phyloP scores from a whole-genome alignment of 371 early-diverging fungal species.

The Mycotypha africana region DNA sequence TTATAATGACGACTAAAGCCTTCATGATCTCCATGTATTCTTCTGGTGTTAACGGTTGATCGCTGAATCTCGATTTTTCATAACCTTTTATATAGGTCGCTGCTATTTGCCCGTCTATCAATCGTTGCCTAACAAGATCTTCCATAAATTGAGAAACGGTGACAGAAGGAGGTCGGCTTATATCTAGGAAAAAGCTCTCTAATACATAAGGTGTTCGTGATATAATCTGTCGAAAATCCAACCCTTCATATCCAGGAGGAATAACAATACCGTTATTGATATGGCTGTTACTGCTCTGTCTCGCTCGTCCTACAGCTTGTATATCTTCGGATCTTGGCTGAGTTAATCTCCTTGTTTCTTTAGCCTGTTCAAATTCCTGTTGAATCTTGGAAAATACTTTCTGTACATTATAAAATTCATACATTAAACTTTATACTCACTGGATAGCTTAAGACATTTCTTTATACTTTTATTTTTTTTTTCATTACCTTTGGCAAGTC shows the following conservation, averaged over 20 bases:
- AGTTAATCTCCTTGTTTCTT: conserved; percentile 40
- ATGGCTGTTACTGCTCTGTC: conserved; percentile 35
- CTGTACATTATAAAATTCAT: conserved; percentile 19
- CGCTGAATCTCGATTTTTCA: conserved; percentile 52
- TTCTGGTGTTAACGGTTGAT: conserved; percentile 23
- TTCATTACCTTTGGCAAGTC: conserved; percentile 58
- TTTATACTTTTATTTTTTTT: background rate
- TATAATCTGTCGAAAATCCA: conserved; percentile 61
- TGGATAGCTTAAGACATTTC: background rate
- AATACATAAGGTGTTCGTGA: conserved; percentile 59
- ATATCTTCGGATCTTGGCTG: conserved; percentile 56
- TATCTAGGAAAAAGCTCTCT: conserved; percentile 36
- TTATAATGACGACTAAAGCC: conserved; percentile 39
- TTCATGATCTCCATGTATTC: conserved; percentile 42
- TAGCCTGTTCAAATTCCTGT: conserved; percentile 47
- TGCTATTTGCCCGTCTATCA: conserved; percentile 42
- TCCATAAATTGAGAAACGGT: conserved; percentile 56
- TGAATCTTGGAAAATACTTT: conserved; percentile 54
- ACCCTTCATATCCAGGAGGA: conserved; percentile 41
- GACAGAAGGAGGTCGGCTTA: conserved; percentile 43
- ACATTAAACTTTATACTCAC: no score
- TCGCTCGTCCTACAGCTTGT: conserved; percentile 57
- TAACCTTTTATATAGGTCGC: conserved; percentile 51
- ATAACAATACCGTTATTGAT: conserved; percentile 8
- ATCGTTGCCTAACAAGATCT: conserved; percentile 40